phyloP scores from a whole-genome alignment of 73 alveolate species.

The Paramecium primaurelia region DNA sequence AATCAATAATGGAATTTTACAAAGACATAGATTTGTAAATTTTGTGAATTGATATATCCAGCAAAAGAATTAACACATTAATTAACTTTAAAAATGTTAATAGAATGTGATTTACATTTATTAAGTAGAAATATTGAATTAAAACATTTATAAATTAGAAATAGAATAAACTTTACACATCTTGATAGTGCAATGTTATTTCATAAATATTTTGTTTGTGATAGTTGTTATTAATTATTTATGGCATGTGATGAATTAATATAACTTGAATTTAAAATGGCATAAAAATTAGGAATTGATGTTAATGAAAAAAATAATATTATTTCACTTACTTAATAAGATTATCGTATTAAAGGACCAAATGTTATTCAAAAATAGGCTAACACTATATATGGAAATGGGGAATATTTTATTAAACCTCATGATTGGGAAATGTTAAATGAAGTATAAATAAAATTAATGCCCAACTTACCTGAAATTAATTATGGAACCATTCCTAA shows the following conservation, averaged over 20 bases:
- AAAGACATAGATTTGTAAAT: conserved; percentile 69
- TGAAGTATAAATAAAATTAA: conserved; percentile 9
- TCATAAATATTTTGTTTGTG: conserved; percentile 79
- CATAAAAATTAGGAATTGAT: conserved; percentile 71
- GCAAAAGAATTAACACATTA: conserved; percentile 69
- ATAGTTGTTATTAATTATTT: conserved; percentile 76
- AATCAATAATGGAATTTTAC: conserved; percentile 21
- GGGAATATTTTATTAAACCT: conserved; percentile 39
- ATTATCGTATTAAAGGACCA: conserved; percentile 37
- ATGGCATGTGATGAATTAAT: conserved; percentile 77
- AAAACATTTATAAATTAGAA: conserved; percentile 52
- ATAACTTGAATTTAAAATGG: conserved; percentile 67
- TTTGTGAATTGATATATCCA: conserved; percentile 76
- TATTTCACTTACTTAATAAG: conserved; percentile 1
- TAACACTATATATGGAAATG: conserved; percentile 13
- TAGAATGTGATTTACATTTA: conserved; percentile 79
- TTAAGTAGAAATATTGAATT: conserved; percentile 57
- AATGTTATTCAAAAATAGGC: background rate
- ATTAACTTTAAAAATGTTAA: conserved; percentile 82
- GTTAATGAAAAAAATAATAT: conserved; percentile 47
- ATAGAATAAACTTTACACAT: conserved; percentile 76
- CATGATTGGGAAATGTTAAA: conserved; percentile 33
- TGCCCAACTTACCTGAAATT: background rate
- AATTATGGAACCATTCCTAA: conserved; percentile 3
- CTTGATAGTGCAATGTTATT: conserved; percentile 81